Conservation (phyloP, 2,329 filamentous ascomycete species). For the Pestalotiopsis sp. region DNA sequence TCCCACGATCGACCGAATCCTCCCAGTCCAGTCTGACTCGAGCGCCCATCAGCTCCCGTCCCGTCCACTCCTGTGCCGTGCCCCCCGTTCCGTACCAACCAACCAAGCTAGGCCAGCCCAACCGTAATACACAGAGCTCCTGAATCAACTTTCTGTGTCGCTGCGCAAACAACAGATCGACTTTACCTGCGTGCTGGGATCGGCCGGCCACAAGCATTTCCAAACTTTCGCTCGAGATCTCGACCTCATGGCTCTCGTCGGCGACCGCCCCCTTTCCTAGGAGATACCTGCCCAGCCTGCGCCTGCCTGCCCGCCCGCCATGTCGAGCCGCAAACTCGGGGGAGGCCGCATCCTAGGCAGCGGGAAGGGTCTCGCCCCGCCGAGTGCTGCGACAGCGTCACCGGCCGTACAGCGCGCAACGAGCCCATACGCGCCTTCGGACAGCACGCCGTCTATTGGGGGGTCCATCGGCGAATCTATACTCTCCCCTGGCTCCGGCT, state of each 20-base stretch:
- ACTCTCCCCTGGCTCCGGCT: conserved; percentile 59
- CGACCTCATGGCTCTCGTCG: conserved; percentile 8
- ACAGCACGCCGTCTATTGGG: conserved; percentile 77
- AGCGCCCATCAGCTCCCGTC: background rate
- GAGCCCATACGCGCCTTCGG: conserved; percentile 58
- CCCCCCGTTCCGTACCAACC: background rate
- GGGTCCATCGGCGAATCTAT: conserved; percentile 63
- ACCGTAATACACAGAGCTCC: background rate
- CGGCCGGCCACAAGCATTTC: background rate
- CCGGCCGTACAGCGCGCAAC: conserved; percentile 45
- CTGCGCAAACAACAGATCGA: background rate
- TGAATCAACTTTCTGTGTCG: background rate
- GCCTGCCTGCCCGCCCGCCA: conserved; percentile 40
- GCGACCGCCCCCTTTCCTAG: conserved; percentile 6
- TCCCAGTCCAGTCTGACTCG: background rate
- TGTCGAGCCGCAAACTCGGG: conserved; percentile 86
- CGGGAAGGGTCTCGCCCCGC: conserved; percentile 78
- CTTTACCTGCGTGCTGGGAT: background rate
- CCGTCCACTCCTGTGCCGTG: background rate
- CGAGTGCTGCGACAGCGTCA: conserved; percentile 31
- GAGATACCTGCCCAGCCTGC: conserved; percentile 5
- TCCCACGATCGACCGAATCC: background rate
- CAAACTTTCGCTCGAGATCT: background rate
- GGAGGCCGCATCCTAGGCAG: conserved; percentile 90
- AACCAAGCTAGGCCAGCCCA: background rate